Evolutionary conservation across 208 protist genomes (phyloP).

Genomic region (Crithidia sp.): DNA sequence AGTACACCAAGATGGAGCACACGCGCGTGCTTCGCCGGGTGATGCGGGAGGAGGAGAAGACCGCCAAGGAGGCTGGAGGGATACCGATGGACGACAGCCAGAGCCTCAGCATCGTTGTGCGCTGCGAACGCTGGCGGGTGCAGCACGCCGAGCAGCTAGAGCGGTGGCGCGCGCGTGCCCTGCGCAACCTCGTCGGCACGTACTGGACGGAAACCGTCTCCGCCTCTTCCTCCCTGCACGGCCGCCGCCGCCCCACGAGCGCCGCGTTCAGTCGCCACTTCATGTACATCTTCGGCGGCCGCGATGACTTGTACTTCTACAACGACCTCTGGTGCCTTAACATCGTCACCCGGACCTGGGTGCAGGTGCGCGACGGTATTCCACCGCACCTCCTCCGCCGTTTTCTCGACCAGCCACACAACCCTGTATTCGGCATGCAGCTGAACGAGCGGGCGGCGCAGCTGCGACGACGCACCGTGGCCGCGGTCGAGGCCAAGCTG

Average conservation of each 20-base stretch:
- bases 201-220: slow-evolving; percentile 43
- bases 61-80: neutral
- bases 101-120: slow-evolving; percentile 1
- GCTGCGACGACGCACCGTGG: slow-evolving; percentile 26
- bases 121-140: slow-evolving; percentile 17
- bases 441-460: slow-evolving; percentile 30
- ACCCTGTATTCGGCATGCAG: slow-evolving; percentile 22
- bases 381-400: slow-evolving; percentile 36
- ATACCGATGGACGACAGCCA: slow-evolving; percentile 1
- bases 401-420: slow-evolving; percentile 47
- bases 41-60: neutral
- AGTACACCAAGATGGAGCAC: slow-evolving; percentile 20
- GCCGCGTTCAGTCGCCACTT: slow-evolving; percentile 53
- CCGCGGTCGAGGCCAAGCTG: slow-evolving; percentile 27
- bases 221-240: slow-evolving; percentile 26
- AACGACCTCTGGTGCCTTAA: slow-evolving; percentile 83
- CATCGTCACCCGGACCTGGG: slow-evolving; percentile 52
- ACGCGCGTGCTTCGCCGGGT: slow-evolving; percentile 10
- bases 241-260: slow-evolving; percentile 54
- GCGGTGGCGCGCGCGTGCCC: slow-evolving; percentile 19
- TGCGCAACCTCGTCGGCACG: slow-evolving; percentile 29
- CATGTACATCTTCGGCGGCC: slow-evolving; percentile 75
- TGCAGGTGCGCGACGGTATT: slow-evolving; percentile 60
- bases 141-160: slow-evolving; percentile 14
- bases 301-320: slow-evolving; percentile 59